A percentile compares a stretch with the other conserved stretches of the same genome.
Evolutionary conservation across 106 monocot species (phyloP).

Genomic region (Phalaenopsis aphrodite): DNA sequence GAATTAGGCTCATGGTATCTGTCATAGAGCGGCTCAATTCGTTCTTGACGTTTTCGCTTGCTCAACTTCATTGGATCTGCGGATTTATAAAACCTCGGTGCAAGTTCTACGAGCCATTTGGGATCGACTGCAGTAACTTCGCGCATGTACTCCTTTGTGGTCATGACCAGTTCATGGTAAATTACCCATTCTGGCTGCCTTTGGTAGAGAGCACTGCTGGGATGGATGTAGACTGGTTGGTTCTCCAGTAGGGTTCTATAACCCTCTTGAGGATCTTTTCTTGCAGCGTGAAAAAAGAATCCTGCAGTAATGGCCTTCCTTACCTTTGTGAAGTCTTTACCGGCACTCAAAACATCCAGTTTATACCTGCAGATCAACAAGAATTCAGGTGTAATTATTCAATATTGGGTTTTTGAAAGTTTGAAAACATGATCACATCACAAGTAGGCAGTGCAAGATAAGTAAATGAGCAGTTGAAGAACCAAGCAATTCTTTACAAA

Average conservation of each 20-base stretch:
- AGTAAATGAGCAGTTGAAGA: too few relatives aligned
- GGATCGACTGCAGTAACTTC: constrained; percentile 94
- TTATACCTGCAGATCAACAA: constrained; percentile 54
- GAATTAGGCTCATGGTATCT: constrained; percentile 98
- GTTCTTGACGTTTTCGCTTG: constrained; percentile 56
- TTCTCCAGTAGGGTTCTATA: constrained; percentile 92
- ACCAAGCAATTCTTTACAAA: too few relatives aligned
- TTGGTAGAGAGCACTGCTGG: constrained; percentile 85
- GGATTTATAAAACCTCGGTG: constrained; percentile 72
- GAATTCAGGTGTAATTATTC: neutral
- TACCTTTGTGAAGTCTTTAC: constrained; percentile 91
- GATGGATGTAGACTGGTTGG: constrained; percentile 94
- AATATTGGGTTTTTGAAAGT: neutral
- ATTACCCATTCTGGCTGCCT: constrained; percentile 97
- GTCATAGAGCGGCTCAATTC: constrained; percentile 74
- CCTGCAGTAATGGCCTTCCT: constrained; percentile 85
- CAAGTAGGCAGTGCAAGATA: too few relatives aligned
- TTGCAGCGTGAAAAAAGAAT: constrained; percentile 83
- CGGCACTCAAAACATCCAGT: constrained; percentile 69
- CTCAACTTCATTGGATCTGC: constrained; percentile 91
- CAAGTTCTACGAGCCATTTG: constrained; percentile 88
- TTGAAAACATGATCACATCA: too few relatives aligned
- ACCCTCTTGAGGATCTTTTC: constrained; percentile 95
- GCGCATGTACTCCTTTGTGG: constrained; percentile 93
- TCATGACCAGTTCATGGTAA: constrained; percentile 91